Evolutionary conservation across 75 land plant species (phyloP), one percentile per base, ranked within the genome.

Genomic region (Pinus tabuliformis): DNA sequence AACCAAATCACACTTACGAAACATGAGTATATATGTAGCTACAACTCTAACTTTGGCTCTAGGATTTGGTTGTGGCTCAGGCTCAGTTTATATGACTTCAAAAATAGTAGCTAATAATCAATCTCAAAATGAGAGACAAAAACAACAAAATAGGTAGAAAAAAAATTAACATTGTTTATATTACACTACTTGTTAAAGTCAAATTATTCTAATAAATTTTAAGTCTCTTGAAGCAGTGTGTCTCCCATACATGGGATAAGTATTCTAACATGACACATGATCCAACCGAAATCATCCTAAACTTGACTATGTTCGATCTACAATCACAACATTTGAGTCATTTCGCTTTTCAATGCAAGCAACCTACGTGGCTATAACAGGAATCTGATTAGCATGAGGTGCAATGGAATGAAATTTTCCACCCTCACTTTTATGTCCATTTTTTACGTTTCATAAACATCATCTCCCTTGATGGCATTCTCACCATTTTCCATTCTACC

Each of bases 401-500:
- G 64, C 78, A 73, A 33, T 58, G 49, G 5, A 12, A 59, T 78
- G 83, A 56, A 42, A 45, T 71, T 73, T 82, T 13, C 59, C 76
- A 59, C 21, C 73, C 76, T 82, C 89, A 81, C 56, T 77, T 60
- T 68, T 80, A 59, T 68, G 54, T 17, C 58, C 66, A 58, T 56
- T 57, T 70, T 52, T 83, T 76, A 85, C 15, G 56, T 57, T 37
- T 77, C 78, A 52, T 63, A 73, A 77, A 66, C 64, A 73, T 64
- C 83, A 73, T 82, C 72, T 30, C 78, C 75, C 59, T 58, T 75
- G 36, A 57, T 24, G 9, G 52, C 59, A 68, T 62, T 76, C 84
- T 88, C 83, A 65, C 85, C 86, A 78, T 79, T 84, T 54, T 64
- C 74, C 64, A 72, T 37, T 58, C 81, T 73, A 52, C n/a, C n/a